Base-by-base conservation (phyloP, 2,329 filamentous ascomycete genomes). In the Scytalidium lignicola region DNA sequence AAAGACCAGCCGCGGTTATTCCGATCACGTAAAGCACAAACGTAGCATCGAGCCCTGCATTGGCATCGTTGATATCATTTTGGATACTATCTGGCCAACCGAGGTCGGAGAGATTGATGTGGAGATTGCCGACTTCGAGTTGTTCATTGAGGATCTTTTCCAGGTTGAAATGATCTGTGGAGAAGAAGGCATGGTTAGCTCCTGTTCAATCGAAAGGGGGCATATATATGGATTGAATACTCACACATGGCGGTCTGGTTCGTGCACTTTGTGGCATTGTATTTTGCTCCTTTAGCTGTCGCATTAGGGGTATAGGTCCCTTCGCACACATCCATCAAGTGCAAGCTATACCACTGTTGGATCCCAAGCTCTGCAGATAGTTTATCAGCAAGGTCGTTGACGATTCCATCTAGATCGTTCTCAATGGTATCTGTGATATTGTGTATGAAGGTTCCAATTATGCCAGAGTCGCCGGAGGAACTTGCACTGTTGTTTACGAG, bases 21-120 rank as follows among this genome's bases (percentile, higher is more conserved):
- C 75, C 75, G 39, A 84, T 72, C 57, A 75, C 76, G 62, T 84
- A 85, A 20, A 85, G 69, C 3, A 82, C 70, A 41, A 82, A 80
- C 51, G 75, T 75, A 2, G 74, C 75, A 20, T 72, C 71, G 51
- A 72, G 70, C 1, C 76, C 73, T 2, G 71, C 62, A 26, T 70
- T 69, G 41, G 85, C 68, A 0, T 72, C 71, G 29, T 73, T 59
- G 47, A 84, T 70, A 13, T 75, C 78, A 13, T 74, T 65, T 53
- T 76, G 69, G 53, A 85, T 75, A 17, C 75, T 72, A 2, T 70
- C 62, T 0, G 80, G 78, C 79, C 80, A 85, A 32, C 75, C 60
- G 41, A 85, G 65, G 43, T 76, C 71, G 1, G 67, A 61, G 18
- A 83, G 66, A 12, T 73, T 74, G 52, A 81, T 64, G 23, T 62